Conservation (phyloP, 768 basidiomycete genomes). For the Boletus eberwhitei region DNA sequence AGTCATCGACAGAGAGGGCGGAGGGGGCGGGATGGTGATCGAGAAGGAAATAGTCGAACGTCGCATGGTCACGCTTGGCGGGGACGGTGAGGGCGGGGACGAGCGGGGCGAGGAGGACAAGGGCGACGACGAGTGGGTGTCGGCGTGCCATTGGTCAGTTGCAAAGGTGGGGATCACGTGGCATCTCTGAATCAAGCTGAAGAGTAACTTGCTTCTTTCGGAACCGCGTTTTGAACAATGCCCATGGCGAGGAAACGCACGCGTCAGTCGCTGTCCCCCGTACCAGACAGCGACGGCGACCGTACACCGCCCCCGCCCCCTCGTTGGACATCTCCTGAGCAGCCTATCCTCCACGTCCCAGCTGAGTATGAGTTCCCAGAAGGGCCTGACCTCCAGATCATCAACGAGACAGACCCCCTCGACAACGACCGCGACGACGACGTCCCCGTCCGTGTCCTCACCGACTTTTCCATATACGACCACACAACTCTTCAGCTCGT, state of each 20-base stretch:
- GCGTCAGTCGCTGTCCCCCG: constrained; percentile 20
- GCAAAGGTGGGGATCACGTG: constrained; percentile 12
- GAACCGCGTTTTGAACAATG: constrained; percentile 15
- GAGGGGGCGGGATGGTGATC: constrained; percentile 55
- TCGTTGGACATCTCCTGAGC: constrained; percentile 2
- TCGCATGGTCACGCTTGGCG: constrained; percentile 48
- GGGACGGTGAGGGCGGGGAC: constrained; percentile 7
- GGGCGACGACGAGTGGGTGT: constrained; percentile 6
- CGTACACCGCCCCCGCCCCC: constrained; percentile 10
- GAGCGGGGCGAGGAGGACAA: constrained; percentile 7
- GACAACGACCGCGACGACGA: constrained; percentile 31
- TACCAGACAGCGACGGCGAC: constrained; percentile 16
- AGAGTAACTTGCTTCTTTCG: background rate
- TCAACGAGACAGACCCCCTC: constrained; percentile 38
- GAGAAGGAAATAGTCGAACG: constrained; percentile 81
- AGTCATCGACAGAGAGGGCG: constrained; percentile 56
- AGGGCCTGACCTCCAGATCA: constrained; percentile 39
- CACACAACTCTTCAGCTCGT: constrained; percentile 36
- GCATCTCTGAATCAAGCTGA: background rate
- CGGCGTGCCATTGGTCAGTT: constrained; percentile 10
- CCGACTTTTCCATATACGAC: constrained; percentile 54
- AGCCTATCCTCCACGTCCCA: constrained; percentile 11
- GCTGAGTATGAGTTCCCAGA: constrained; percentile 37
- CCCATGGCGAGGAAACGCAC: constrained; percentile 22
- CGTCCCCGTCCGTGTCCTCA: constrained; percentile 55